These are phyloP conservation scores for Talaromyces sp. DNA, from an alignment of 2,329 filamentous ascomycete genomes.

Conservation along the genomic window DNA sequence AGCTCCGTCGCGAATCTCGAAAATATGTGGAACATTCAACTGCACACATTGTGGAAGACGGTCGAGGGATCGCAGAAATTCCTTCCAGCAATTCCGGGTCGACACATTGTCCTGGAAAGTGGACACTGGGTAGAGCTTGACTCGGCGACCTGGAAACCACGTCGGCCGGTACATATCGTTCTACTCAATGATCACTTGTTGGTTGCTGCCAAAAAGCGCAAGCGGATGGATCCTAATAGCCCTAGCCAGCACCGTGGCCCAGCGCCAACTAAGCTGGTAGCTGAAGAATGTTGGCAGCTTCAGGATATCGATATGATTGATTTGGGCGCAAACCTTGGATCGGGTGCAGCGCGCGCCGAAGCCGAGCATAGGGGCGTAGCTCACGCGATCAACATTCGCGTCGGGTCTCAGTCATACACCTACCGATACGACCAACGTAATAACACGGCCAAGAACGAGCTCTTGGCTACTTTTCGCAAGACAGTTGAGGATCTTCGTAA, in stretches of 20 bases:
- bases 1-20: conserved; percentile 79
- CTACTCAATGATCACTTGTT: conserved; percentile 91
- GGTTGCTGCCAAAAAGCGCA: conserved; percentile 88
- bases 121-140: conserved; percentile 94
- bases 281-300: conserved; percentile 90
- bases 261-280: conserved; percentile 70
- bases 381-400: conserved; percentile 86
- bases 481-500: conserved; percentile 88
- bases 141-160: conserved; percentile 93
- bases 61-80: conserved; percentile 99
- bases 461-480: conserved; percentile 88
- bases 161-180: conserved; percentile 84
- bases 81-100: conserved; percentile 80
- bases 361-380: conserved; percentile 59
- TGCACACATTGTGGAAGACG: conserved; percentile 85
- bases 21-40: conserved; percentile 63
- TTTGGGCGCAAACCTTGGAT: conserved; percentile 56
- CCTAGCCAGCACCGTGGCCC: conserved; percentile 42
- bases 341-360: conserved; percentile 36
- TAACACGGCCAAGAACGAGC: conserved; percentile 69
- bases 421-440: conserved; percentile 85
- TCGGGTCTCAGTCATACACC: conserved; percentile 87
- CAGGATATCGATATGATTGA: conserved; percentile 91
- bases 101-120: conserved; percentile 90
- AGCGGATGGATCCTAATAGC: conserved; percentile 66